Base-by-base conservation (phyloP, 192 early-diverging fungal species). In the Pecoramyces ruminantium region DNA sequence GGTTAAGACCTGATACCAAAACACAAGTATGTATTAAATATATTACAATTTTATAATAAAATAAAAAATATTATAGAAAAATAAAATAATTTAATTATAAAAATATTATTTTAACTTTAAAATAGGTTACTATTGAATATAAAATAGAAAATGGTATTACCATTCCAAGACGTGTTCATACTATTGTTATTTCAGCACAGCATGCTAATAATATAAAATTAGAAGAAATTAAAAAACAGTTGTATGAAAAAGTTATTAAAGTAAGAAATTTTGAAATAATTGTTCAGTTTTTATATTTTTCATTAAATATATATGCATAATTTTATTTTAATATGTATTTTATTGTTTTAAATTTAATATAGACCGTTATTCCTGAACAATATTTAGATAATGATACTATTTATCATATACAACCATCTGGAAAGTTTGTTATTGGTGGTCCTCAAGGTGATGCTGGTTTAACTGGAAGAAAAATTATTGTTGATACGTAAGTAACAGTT, bases 371-470 rank as follows among this genome's bases (percentile, higher is more conserved):
- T 85, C 96, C 96, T 38, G 95, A 93, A 82, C 86, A 97, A 83
- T 92, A 93, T 87, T 90, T 97, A 79, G 93, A 93, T 80, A 92
- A 93, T 83, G 89, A 88, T 80, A 97, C 96, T 86, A 88, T 92
- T 86, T 99, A 98, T 92, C 96, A 97, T 88, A 85, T 99, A 82
- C 96, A 99, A 89, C 97, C 97, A 78, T 99, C 97, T 86, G 97
- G 97, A 84, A 92, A 93, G 83, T 99, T 99, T 92, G 92, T 99
- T 91, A 99, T 99, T 83, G 97, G 97, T 88, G 97, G 97, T 81
- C 97, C 97, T 79, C 97, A 99, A 89, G 96, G 97, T 89, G 97
- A 99, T 89, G 97, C 97, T 83, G 97, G 97, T 88, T 92, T 99
- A 82, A 99, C 96, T 84, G 97, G 97, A 42, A 95, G 96, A 87